Conservation (phyloP, 2,329 filamentous ascomycete species). For the Hypoxylon sp. region DNA sequence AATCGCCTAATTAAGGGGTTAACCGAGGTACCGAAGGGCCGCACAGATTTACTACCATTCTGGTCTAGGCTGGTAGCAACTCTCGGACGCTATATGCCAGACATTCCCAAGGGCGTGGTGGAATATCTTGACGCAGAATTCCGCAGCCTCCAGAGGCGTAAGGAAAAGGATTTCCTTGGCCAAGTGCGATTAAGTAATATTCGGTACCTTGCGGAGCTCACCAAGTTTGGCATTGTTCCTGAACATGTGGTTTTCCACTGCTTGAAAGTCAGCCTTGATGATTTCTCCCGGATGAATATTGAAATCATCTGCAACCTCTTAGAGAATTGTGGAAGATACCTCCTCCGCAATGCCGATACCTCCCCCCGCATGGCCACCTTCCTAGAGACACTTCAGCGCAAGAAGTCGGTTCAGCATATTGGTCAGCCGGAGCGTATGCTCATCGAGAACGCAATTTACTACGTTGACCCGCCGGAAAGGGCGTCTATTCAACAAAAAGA, state of each 20-base stretch:
- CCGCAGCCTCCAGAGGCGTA: slow-evolving; percentile 92
- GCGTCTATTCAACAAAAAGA: slow-evolving; percentile 97
- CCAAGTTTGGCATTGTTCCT: slow-evolving; percentile 96
- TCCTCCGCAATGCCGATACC: slow-evolving; percentile 91
- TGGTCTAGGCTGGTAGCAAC: slow-evolving; percentile 96
- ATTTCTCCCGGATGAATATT: slow-evolving; percentile 98
- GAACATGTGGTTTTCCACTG: slow-evolving; percentile 99
- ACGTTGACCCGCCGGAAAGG: slow-evolving; percentile 93
- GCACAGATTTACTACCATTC: slow-evolving; percentile 86
- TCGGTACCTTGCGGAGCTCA: slow-evolving; percentile 95
- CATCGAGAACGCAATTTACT: slow-evolving; percentile 97
- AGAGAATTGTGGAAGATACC: slow-evolving; percentile 94
- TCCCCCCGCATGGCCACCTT: slow-evolving; percentile 93
- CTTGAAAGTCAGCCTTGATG: slow-evolving; percentile 94
- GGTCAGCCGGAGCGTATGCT: slow-evolving; percentile 97
- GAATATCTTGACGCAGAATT: slow-evolving; percentile 96
- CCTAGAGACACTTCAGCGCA: slow-evolving; percentile 91
- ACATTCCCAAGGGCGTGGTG: slow-evolving; percentile 91
- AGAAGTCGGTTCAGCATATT: slow-evolving; percentile 94
- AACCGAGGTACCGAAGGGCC: slow-evolving; percentile 93
- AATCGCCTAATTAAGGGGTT: slow-evolving; percentile 93
- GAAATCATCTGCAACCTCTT: slow-evolving; percentile 97
- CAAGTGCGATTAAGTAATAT: slow-evolving; percentile 94
- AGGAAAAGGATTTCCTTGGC: slow-evolving; percentile 96
- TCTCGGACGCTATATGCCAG: slow-evolving; percentile 90